Evolutionary conservation across 768 basidiomycete species (phyloP), one percentile per base, ranked within the genome.

Genomic region (Phlebiopsis gigantea): DNA sequence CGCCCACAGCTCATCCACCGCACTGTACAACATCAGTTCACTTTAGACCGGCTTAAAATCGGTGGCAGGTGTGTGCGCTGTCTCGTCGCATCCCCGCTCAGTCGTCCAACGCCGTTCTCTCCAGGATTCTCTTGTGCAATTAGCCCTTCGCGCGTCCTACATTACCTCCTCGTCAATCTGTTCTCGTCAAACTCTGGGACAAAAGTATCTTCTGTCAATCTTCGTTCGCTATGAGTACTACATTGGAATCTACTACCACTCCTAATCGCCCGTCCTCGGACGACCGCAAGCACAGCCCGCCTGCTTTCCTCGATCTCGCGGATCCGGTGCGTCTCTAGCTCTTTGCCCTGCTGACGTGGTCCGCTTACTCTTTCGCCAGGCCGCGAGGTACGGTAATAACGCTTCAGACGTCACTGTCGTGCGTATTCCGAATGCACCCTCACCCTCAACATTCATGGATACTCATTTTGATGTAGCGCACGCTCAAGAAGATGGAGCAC

Each of bases 221-320:
- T 68, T 74, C 72, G 62, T 62, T 69, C 68, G 77, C 80, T 79
- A 90, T 90, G 89, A 86, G 81, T 73, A 74, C 75, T 72, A 73
- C 76, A 73, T 71, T 79, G 75, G 84, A 89, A 76, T 82, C 83
- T 72, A 80, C 82, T 84, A 86, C 73, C 75, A 78, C 83, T 78
- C 80, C 76, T 85, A 81, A 82, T 84, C 80, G 75, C 69, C 72
- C 80, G 67, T 66, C 82, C 70, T 75, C 80, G 52, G 86, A 85
- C 68, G 86, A 83, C 62, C 78, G 85, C 70, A 91, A 89, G 77
- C 87, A 88, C 66, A 93, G 87, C 72, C 91, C 92, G 19, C 90
- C 92, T 61, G 92, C 92, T 57, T 94, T 94, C 75, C 79, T 94
- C 74, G 92, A 94, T 78, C 84, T 94, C 66, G 92, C 92, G 58